Evolutionary conservation across 2,329 filamentous ascomycete genomes (phyloP).

Genomic region (Chrysosporium keratinophilum): DNA sequence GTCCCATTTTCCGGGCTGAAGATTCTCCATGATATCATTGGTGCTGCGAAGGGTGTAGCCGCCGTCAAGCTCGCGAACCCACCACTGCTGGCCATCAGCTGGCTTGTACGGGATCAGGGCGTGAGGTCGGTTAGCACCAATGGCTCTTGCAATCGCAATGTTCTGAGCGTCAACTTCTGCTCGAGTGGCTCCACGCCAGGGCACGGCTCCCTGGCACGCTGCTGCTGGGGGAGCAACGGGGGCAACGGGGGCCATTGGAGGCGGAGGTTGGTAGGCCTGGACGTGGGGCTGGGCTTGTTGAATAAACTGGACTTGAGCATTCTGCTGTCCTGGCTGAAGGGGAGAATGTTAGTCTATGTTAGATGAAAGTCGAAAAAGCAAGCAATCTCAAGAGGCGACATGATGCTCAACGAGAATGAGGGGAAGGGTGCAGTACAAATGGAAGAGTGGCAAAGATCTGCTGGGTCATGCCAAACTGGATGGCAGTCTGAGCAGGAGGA

Average conservation of each 20-base stretch:
- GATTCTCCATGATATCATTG: constrained; percentile 23
- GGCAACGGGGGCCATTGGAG: constrained; percentile 1
- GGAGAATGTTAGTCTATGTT: background rate
- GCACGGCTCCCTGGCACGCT: constrained; percentile 6
- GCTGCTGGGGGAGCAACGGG: background rate
- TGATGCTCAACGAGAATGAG: background rate
- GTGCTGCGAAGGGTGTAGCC: constrained; percentile 26
- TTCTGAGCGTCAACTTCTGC: constrained; percentile 26
- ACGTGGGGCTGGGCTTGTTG: background rate
- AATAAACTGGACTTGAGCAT: constrained; percentile 4
- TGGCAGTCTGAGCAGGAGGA: background rate
- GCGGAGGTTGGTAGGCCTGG: constrained; percentile 10
- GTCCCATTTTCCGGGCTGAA: constrained; percentile 25
- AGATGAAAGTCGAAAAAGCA: background rate
- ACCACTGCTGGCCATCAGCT: constrained; percentile 24
- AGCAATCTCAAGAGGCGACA: background rate
- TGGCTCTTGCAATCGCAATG: constrained; percentile 19
- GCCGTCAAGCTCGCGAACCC: constrained; percentile 29
- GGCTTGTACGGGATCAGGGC: constrained; percentile 26
- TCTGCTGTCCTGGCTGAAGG: constrained; percentile 6
- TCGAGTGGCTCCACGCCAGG: constrained; percentile 18
- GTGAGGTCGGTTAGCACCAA: constrained; percentile 19
- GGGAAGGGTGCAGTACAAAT: constrained; percentile 11
- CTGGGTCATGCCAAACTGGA: constrained; percentile 13
- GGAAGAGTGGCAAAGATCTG: constrained; percentile 9